These are phyloP conservation scores for Trapa incisa DNA, from an alignment of 345 rosid species.

Conservation along the genomic window DNA sequence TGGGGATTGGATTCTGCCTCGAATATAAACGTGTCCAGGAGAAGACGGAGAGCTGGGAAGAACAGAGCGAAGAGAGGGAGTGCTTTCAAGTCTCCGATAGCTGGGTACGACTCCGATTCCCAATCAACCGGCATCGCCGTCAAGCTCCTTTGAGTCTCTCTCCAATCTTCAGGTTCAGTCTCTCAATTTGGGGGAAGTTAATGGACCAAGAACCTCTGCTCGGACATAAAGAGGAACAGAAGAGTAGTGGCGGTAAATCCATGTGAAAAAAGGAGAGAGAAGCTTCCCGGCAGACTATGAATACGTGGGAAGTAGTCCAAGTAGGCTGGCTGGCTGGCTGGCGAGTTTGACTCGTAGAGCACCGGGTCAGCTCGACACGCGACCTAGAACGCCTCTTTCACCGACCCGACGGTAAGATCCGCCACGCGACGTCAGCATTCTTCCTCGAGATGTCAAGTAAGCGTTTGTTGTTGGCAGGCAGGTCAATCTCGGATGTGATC, in stretches of 20 bases:
- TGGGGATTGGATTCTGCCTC: constrained; percentile 20
- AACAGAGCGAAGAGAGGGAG: constrained; percentile 27
- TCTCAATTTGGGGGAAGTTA: background rate
- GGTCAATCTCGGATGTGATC: no score
- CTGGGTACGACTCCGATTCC: constrained; percentile 34
- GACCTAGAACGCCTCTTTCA: no score
- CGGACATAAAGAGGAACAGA: background rate
- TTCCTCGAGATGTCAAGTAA: no score
- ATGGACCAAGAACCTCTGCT: background rate
- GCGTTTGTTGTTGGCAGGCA: no score
- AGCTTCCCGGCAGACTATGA: no score
- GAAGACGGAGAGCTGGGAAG: constrained; percentile 26
- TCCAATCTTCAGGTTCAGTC: background rate
- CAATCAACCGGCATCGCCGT: constrained; percentile 19
- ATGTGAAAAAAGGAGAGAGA: no score
- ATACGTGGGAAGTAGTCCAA: no score
- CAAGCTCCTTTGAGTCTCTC: background rate
- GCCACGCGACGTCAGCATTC: no score
- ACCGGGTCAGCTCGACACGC: no score
- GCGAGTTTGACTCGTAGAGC: background rate
- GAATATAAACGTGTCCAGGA: constrained; percentile 28
- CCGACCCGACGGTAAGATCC: no score
- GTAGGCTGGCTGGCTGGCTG: background rate
- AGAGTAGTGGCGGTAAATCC: no score
- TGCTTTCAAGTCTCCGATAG: constrained; percentile 14